Evolutionary conservation across 2,329 filamentous ascomycete genomes (phyloP).

Genomic region (Aureobasidium namibiae): DNA sequence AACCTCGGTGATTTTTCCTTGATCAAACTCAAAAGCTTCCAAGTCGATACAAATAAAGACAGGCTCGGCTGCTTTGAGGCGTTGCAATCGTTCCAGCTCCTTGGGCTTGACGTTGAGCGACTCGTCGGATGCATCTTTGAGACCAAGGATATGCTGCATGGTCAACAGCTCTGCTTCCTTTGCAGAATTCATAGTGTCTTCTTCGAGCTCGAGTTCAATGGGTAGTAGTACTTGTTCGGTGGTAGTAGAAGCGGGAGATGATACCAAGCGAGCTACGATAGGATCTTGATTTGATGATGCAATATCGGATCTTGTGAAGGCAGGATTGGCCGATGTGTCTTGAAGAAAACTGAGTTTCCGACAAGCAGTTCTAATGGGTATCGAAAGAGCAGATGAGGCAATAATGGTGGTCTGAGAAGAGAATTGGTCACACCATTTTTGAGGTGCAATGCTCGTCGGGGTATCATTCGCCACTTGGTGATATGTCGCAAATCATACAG

Average conservation of each 20-base stretch:
- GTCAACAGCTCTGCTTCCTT: not conserved
- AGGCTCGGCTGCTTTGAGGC: conserved; percentile 13
- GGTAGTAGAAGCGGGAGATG: no score
- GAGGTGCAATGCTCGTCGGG: not conserved
- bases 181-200: not conserved
- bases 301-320: no score
- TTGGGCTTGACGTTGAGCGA: not conserved
- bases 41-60: conserved; percentile 23
- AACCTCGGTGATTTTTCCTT: conserved; percentile 23
- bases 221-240: no score
- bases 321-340: no score
- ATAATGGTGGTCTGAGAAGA: not conserved
- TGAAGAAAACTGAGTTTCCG: not conserved
- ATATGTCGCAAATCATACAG: not conserved
- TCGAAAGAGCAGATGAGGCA: not conserved
- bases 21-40: conserved; percentile 22
- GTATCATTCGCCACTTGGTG: not conserved
- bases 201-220: not conserved
- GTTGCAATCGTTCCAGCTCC: not conserved
- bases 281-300: no score
- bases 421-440: conserved; percentile 1
- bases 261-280: no score
- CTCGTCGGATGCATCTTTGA: not conserved
- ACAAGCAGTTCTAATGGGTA: not conserved
- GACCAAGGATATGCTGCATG: conserved; percentile 4